Conservation (phyloP, 2,329 filamentous ascomycete genomes). For the Phoma sp. region DNA sequence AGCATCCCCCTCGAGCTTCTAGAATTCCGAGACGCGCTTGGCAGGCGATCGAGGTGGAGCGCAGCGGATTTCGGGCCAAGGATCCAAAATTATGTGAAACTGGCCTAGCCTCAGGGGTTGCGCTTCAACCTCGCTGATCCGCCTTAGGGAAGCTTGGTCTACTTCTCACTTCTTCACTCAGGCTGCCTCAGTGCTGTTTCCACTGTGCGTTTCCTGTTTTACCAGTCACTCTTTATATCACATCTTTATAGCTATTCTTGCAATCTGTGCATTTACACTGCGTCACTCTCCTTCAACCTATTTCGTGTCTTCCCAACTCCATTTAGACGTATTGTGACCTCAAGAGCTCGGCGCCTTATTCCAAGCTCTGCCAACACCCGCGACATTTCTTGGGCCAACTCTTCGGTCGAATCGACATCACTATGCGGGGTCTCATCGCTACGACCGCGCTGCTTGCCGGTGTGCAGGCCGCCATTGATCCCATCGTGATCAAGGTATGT, state of each 20-base stretch:
- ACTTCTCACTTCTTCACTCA: slow-evolving; percentile 39
- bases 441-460: slow-evolving; percentile 60
- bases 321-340: slow-evolving; percentile 19
- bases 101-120: slow-evolving; percentile 34
- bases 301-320: slow-evolving; percentile 19
- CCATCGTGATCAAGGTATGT: slow-evolving; percentile 72
- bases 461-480: slow-evolving; percentile 63
- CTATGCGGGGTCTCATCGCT: slow-evolving; percentile 61
- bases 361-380: slow-evolving; percentile 35
- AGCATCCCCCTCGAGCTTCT: slow-evolving; percentile 9
- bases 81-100: slow-evolving; percentile 21
- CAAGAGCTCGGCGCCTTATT: slow-evolving; percentile 30
- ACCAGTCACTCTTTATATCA: slow-evolving; percentile 39
- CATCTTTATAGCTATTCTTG: slow-evolving; percentile 27
- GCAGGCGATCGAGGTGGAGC: slow-evolving; percentile 12
- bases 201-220: slow-evolving; percentile 36
- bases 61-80: slow-evolving; percentile 11
- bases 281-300: slow-evolving; percentile 30
- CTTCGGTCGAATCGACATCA: slow-evolving; percentile 37
- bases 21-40: slow-evolving; percentile 15
- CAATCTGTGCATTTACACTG: slow-evolving; percentile 30
- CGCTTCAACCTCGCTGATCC: slow-evolving; percentile 27
- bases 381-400: slow-evolving; percentile 34
- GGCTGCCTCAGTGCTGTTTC: slow-evolving; percentile 43
- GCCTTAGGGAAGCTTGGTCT: slow-evolving; percentile 33